Evolutionary conservation across 129 eudicot genomes (phyloP).

Genomic region (carrot (Daucus carota)): DH1_v3.0 NC_030387.2:35001001-35001500

Average conservation of each 20-base stretch:
- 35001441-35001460: slow-evolving; percentile 71
- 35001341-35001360: slow-evolving; percentile 92
- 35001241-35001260: slow-evolving; percentile 76
- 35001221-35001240: slow-evolving; percentile 61
- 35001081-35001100: slow-evolving; percentile 56
- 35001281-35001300: slow-evolving; percentile 60
- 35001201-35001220: slow-evolving; percentile 49
- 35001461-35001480: slow-evolving; percentile 74
- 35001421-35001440: slow-evolving; percentile 56
- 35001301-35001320: slow-evolving; percentile 68
- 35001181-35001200: slow-evolving; percentile 42
- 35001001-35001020: slow-evolving; percentile 49
- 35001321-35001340: slow-evolving; percentile 65
- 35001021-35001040: slow-evolving; percentile 66
- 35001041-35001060: slow-evolving; percentile 50
- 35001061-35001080: slow-evolving; percentile 82
- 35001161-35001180: slow-evolving; percentile 84
- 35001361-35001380: slow-evolving; percentile 75
- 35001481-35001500: slow-evolving; percentile 42
- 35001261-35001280: slow-evolving; percentile 88
- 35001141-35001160: slow-evolving; percentile 67
- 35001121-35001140: slow-evolving; percentile 62
- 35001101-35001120: slow-evolving; percentile 43
- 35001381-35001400: slow-evolving; percentile 42
- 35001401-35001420: slow-evolving; percentile 64